Percentiles rank a stretch among this genome's conserved stretches.
Conservation (phyloP, 208 protist genomes). For the Naegleria gruberi region DNA sequence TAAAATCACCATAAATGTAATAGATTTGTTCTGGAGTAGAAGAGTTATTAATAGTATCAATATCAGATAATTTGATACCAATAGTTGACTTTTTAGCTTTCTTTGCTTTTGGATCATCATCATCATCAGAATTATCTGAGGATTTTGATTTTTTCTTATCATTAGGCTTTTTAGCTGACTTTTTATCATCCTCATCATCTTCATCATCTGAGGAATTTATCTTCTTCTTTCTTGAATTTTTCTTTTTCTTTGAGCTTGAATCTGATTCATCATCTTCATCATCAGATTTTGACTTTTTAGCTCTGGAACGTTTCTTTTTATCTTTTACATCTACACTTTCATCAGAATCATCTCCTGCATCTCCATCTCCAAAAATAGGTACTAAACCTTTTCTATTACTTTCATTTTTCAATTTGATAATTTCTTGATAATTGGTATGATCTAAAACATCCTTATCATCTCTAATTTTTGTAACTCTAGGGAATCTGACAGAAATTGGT, state of each 20-base stretch:
- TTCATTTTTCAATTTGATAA: slow-evolving; percentile 44
- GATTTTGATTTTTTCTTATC: background rate
- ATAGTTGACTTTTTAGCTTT: background rate
- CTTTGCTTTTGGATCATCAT: background rate
- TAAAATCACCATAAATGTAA: slow-evolving; percentile 20
- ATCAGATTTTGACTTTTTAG: background rate
- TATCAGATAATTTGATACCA: background rate
- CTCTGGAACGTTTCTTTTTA: slow-evolving; percentile 6
- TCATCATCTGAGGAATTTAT: background rate
- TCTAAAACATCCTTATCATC: slow-evolving; percentile 56
- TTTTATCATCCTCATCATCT: too few relatives aligned
- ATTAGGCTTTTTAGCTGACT: background rate
- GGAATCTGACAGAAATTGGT: slow-evolving; percentile 60
- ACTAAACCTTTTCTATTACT: background rate
- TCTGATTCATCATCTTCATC: background rate
- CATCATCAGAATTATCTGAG: background rate
- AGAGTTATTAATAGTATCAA: background rate
- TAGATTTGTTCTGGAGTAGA: background rate
- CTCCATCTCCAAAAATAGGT: slow-evolving; percentile 3
- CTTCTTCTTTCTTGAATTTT: background rate
- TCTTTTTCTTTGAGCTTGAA: background rate
- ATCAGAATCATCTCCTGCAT: slow-evolving; percentile 27
- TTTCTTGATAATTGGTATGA: slow-evolving; percentile 51
- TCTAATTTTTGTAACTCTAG: slow-evolving; percentile 54
- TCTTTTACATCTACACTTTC: slow-evolving; percentile 36